These are phyloP conservation scores for Trifolium fragiferum DNA, from an alignment of 306 rosid species.

Conservation along the genomic window DNA sequence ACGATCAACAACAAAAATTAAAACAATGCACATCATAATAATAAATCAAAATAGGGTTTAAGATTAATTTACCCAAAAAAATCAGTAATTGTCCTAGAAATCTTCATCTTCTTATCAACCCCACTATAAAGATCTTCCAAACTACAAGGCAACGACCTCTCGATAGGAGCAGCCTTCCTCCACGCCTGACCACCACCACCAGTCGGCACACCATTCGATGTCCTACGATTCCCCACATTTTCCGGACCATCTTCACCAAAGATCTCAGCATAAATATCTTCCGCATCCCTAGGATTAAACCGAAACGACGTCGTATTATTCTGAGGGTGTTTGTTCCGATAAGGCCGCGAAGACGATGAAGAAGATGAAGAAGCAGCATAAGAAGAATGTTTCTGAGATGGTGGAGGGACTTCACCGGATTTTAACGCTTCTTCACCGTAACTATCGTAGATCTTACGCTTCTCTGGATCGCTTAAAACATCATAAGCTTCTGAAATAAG, in stretches of 20 bases:
- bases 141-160: constrained; percentile 68
- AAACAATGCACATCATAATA: background rate
- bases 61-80: constrained; percentile 63
- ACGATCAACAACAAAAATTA: background rate
- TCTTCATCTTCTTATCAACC: constrained; percentile 84
- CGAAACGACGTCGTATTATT: constrained; percentile 49
- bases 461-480: constrained; percentile 78
- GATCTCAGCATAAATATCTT: constrained; percentile 78
- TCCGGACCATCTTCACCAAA: constrained; percentile 58
- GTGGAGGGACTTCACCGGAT: constrained; percentile 83
- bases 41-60: constrained; percentile 32
- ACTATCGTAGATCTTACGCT: constrained; percentile 97
- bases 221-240: constrained; percentile 44
- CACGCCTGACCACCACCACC: constrained; percentile 30
- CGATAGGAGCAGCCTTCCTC: constrained; percentile 70
- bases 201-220: constrained; percentile 44
- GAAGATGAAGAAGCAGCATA: constrained; percentile 41
- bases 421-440: constrained; percentile 88
- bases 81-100: constrained; percentile 71
- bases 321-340: constrained; percentile 37
- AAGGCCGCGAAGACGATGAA: constrained; percentile 36
- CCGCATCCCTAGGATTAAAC: constrained; percentile 72
- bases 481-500: constrained; percentile 90
- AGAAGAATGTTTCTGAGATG: constrained; percentile 45
- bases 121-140: constrained; percentile 91